phyloP scores from a whole-genome alignment of 306 rosid species.

The Prunus mira region DNA sequence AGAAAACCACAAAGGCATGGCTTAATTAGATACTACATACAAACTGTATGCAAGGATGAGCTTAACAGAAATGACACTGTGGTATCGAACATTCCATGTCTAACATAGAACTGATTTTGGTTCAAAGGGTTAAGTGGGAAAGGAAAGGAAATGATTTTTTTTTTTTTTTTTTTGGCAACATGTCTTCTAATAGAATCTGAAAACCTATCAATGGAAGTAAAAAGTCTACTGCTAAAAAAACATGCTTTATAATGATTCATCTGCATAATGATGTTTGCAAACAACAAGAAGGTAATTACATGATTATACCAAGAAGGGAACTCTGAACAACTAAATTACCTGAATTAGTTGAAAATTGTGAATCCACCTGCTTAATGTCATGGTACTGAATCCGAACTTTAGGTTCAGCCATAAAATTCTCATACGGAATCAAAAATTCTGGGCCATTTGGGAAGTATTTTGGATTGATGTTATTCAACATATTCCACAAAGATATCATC shows the following conservation, averaged over 20 bases:
- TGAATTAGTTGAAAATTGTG: constrained; percentile 41
- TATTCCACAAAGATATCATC: constrained; percentile 76
- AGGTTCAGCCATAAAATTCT: constrained; percentile 56
- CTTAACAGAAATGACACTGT: not conserved
- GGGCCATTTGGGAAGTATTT: constrained; percentile 63
- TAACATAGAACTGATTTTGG: not conserved
- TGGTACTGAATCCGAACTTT: constrained; percentile 60
- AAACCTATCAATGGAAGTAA: not conserved
- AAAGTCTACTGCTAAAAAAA: not conserved
- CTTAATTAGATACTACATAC: constrained; percentile 4
- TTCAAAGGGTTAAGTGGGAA: not conserved
- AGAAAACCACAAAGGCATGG: constrained; percentile 24
- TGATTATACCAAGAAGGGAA: not conserved
- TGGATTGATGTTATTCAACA: constrained; percentile 46
- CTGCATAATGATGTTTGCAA: not conserved
- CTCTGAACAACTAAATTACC: constrained; percentile 44
- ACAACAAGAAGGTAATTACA: not conserved
- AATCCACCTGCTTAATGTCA: constrained; percentile 36
- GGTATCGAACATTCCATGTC: not conserved
- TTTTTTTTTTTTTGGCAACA: too few relatives aligned
- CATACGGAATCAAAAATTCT: constrained; percentile 43
- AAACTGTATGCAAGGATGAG: not conserved
- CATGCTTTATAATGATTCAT: not conserved
- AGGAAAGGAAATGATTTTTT: not conserved
- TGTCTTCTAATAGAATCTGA: not conserved